These are phyloP conservation scores for Arthrinium puccinioides DNA, from an alignment of 2,329 filamentous ascomycete genomes.

Conservation along the genomic window DNA sequence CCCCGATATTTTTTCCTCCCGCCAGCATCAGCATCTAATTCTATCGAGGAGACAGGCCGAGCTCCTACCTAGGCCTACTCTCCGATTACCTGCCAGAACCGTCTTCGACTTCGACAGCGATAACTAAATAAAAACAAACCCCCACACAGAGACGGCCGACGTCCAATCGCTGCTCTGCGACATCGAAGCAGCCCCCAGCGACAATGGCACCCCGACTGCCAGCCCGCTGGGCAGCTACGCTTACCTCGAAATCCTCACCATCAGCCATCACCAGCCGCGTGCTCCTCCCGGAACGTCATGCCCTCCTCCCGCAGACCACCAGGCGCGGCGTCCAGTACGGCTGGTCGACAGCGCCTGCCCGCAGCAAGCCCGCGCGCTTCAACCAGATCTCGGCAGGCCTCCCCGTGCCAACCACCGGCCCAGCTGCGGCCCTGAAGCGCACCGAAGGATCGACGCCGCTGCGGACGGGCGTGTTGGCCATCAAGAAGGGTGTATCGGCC, in stretches of 20 bases:
- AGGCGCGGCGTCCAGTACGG: slow-evolving; percentile 49
- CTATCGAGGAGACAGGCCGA: too few relatives aligned
- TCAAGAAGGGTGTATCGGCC: slow-evolving; percentile 95
- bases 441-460: slow-evolving; percentile 52
- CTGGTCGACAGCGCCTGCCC: slow-evolving; percentile 50
- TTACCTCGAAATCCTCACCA: slow-evolving; percentile 18
- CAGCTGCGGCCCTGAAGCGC: slow-evolving; percentile 53
- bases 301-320: slow-evolving; percentile 37
- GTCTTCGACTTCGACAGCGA: not conserved
- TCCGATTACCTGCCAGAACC: too few relatives aligned
- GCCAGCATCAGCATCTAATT: too few relatives aligned
- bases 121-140: not conserved
- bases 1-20: not conserved
- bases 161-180: not conserved
- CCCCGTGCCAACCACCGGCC: slow-evolving; percentile 48
- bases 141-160: not conserved
- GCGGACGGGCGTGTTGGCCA: slow-evolving; percentile 74
- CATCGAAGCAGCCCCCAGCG: slow-evolving; percentile 11
- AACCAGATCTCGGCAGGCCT: slow-evolving; percentile 52
- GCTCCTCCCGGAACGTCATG: slow-evolving; percentile 21
- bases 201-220: slow-evolving; percentile 40
- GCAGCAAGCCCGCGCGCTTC: slow-evolving; percentile 50
- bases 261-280: slow-evolving; percentile 16
- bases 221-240: slow-evolving; percentile 35
- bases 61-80: too few relatives aligned